Evolutionary conservation across 2,329 filamentous ascomycete genomes (phyloP).

Genomic region (Allantophomopsis cytisporea): DNA sequence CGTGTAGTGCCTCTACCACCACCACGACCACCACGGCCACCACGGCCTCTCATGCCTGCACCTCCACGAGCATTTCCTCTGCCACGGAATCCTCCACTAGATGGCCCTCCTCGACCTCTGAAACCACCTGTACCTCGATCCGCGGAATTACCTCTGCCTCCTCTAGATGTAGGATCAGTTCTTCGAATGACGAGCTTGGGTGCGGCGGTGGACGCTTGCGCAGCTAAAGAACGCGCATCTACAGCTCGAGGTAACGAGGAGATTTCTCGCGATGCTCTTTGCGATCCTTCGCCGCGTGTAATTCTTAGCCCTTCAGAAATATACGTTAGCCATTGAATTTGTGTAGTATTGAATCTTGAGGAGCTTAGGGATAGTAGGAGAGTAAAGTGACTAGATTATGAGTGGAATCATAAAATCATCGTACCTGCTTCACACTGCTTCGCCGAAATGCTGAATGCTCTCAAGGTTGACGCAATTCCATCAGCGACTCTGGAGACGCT

Average conservation of each 20-base stretch:
- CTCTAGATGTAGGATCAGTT: conserved; percentile 2
- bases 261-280: conserved; percentile 13
- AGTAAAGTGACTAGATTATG: background rate
- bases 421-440: conserved; percentile 8
- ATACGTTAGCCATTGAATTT: too few species aligned
- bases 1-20: background rate
- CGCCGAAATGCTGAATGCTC: conserved; percentile 17
- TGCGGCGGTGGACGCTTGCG: conserved; percentile 7
- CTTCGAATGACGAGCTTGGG: conserved; percentile 8
- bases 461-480: conserved; percentile 17
- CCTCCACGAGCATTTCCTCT: conserved; percentile 23
- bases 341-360: too few species aligned
- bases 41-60: conserved; percentile 20
- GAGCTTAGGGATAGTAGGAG: too few species aligned
- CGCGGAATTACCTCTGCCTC: background rate
- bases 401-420: background rate
- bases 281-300: conserved; percentile 8
- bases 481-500: conserved; percentile 15
- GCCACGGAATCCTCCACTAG: conserved; percentile 17
- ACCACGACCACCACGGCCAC: conserved; percentile 1
- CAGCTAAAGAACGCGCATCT: conserved; percentile 18
- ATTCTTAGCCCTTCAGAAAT: too few species aligned
- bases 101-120: conserved; percentile 7
- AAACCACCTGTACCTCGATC: conserved; percentile 3
- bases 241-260: conserved; percentile 14